Evolutionary conservation across 257 asterid species (phyloP).

Genomic region (Fraxinus anomala): DNA sequence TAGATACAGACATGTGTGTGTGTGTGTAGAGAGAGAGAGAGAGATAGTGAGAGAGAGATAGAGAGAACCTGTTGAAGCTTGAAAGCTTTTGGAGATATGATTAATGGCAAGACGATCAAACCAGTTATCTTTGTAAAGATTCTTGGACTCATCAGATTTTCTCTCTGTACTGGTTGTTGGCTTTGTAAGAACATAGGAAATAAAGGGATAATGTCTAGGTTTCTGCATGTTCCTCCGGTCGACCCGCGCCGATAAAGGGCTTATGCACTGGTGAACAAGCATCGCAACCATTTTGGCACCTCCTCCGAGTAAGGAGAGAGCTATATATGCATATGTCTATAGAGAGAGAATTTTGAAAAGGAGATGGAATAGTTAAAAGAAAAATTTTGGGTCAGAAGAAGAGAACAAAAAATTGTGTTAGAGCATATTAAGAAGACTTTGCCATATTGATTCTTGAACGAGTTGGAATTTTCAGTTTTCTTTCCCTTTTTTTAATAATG

Average conservation of each 20-base stretch:
- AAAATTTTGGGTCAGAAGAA: not conserved
- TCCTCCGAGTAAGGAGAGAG: not conserved
- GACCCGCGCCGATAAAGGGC: constrained; percentile 30
- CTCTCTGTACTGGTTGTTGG: constrained; percentile 15
- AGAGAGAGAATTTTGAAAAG: not conserved
- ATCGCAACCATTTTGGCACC: constrained; percentile 41
- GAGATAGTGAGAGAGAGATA: not conserved
- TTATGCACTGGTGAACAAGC: constrained; percentile 24
- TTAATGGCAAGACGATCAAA: constrained; percentile 71
- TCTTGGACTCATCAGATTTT: constrained; percentile 21
- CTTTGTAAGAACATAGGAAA: constrained; percentile 34
- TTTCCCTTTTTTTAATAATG: not conserved
- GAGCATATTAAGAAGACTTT: constrained; percentile 27
- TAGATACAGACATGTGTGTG: not conserved
- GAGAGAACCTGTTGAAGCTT: constrained; percentile 55
- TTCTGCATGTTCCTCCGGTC: constrained; percentile 37
- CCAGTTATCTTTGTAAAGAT: constrained; percentile 62
- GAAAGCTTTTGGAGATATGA: constrained; percentile 67
- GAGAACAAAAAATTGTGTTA: constrained; percentile 25
- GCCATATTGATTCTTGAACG: constrained; percentile 9
- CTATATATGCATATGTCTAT: not conserved
- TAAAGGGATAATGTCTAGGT: constrained; percentile 13
- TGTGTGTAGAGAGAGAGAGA: not conserved
- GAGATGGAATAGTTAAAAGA: not conserved
- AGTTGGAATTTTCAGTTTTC: constrained; percentile 19